Percentiles rank a stretch among this genome's conserved stretches.
Conservation (phyloP, 768 basidiomycete genomes). For the Leccinum boreale region DNA sequence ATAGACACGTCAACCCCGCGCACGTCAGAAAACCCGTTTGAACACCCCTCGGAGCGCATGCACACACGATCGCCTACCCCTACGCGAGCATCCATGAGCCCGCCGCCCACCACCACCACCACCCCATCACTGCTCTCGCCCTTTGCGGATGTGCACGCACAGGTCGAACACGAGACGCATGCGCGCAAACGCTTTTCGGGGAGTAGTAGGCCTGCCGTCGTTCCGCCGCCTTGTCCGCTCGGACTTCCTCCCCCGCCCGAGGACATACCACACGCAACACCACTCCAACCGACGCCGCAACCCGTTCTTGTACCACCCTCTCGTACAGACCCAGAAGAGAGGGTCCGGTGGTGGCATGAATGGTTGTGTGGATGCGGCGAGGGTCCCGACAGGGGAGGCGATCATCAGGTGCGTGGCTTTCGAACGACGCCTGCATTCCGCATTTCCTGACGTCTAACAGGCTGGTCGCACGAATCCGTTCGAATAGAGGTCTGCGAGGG, state of each 20-base stretch:
- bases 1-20: background rate
- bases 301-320: conserved; percentile 29
- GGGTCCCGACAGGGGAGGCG: conserved; percentile 68
- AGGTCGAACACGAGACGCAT: background rate
- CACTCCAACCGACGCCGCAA: conserved; percentile 36
- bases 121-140: conserved; percentile 19
- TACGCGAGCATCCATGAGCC: background rate
- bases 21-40: conserved; percentile 43
- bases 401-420: conserved; percentile 56
- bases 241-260: conserved; percentile 48
- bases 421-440: background rate
- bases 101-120: background rate
- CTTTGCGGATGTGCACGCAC: conserved; percentile 38
- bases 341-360: conserved; percentile 76
- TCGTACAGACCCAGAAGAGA: conserved; percentile 22
- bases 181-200: conserved; percentile 1
- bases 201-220: conserved; percentile 11
- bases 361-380: conserved; percentile 82
- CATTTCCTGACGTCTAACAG: conserved; percentile 33
- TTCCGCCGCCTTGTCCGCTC: conserved; percentile 54
- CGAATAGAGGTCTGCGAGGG: conserved; percentile 29
- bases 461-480: conserved; percentile 72
- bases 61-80: background rate
- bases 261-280: conserved; percentile 34
- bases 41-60: conserved; percentile 27